Base-by-base conservation (phyloP, 1,139 yeast species). In the Debaryomyces singareniensis region DNA sequence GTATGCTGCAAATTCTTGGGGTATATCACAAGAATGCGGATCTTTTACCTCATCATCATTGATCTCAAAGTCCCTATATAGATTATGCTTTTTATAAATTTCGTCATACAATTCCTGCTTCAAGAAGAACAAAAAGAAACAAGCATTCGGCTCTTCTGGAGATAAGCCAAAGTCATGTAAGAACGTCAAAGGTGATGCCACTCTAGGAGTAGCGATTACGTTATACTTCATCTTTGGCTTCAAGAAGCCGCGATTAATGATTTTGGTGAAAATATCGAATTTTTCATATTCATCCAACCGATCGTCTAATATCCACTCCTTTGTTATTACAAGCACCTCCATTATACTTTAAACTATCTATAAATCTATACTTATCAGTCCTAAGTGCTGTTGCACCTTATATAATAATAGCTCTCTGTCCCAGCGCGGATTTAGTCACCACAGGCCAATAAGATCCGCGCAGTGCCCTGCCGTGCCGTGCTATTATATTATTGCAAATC, bases 231-330 rank as follows among this genome's bases (percentile, higher is more conserved):
- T 54, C 31, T 68, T 55, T 3, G 67, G 63, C 35, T 68, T 64
- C 35, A 64, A 58, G 41, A 75, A 76, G 0, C 76, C 74, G 30
- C 58, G 58, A 45, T 76, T 77, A 36, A 64, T 42, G n/a, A 60
- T 28, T 20, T 44, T 35, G 16, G 42, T 33, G 14, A 59, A 34
- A 9, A 38, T 41, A 10, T 34, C 41, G 27, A 45, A 45, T 16
- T 44, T 38, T 18, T 18, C 21, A 11, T 33, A 21, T 2, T 27
- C 30, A n/a, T 35, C 29, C 13, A 24, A 30, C 11, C 31, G 29
- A 13, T 42, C 35, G 4, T 35, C 35, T 11, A 35, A 28, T 13
- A 57, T 33, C 63, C 64, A 58, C 4, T 38, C 39, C 10, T 42
- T 40, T 4, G 49, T 41, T n/a, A 58, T 37, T 1, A 49, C 38